These are phyloP conservation scores for Allomyces macrogynus DNA, from an alignment of 192 early-diverging fungal species.

Conservation along the genomic window DNA sequence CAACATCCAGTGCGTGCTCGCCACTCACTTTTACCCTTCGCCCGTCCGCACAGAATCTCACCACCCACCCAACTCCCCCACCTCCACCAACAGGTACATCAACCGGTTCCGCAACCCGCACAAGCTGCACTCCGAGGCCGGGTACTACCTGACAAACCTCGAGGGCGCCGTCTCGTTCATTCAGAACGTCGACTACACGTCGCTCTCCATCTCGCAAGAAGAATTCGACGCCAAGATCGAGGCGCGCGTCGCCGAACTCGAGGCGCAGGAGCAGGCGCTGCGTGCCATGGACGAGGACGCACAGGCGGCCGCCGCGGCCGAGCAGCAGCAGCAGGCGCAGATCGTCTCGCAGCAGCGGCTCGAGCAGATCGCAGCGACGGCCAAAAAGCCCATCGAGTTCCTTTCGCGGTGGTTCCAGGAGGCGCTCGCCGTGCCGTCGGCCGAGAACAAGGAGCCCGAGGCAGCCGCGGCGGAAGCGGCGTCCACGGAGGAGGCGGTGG, in stretches of 20 bases:
- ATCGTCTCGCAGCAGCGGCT: neutral
- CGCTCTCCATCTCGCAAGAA: conserved; percentile 49
- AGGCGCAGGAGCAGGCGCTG: neutral
- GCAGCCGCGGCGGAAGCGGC: too few relatives aligned
- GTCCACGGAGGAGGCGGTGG: too few relatives aligned
- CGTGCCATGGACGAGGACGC: too few relatives aligned
- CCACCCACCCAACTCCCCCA: neutral
- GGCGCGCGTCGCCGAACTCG: conserved; percentile 2
- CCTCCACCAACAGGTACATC: conserved; percentile 29
- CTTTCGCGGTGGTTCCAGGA: neutral
- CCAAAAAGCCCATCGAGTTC: neutral
- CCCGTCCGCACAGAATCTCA: neutral
- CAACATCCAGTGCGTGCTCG: conserved; percentile 47
- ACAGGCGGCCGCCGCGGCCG: too few relatives aligned
- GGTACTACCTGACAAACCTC: conserved; percentile 58
- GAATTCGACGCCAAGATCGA: conserved; percentile 36
- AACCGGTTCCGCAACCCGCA: conserved; percentile 52
- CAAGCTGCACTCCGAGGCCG: conserved; percentile 52
- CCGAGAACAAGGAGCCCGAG: too few relatives aligned
- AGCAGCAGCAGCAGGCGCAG: neutral
- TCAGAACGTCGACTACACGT: conserved; percentile 55
- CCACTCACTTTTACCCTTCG: neutral
- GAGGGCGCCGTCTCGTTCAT: conserved; percentile 63
- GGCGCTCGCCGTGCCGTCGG: neutral
- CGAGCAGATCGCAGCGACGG: neutral